A percentile compares a stretch with the other conserved stretches of the same genome.
phyloP scores from a whole-genome alignment of 2,329 filamentous ascomycete genomes.

The Epichloe uncinata region DNA sequence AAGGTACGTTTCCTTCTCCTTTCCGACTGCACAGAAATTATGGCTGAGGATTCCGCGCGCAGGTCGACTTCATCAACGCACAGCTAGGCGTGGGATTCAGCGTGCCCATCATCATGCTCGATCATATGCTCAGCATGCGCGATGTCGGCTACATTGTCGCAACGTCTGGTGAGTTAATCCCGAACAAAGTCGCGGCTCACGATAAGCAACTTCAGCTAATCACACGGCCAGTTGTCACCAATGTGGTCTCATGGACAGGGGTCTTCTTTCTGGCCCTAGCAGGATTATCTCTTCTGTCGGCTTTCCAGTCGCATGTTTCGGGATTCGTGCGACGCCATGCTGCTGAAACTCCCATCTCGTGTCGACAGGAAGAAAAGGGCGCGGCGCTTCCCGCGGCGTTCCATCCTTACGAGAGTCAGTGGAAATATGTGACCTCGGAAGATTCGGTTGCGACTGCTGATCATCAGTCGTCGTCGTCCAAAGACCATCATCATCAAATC shows the following conservation, averaged over 20 bases:
- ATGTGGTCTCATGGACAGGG: slow-evolving; percentile 21
- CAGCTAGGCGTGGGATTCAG: slow-evolving; percentile 39
- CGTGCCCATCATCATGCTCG: slow-evolving; percentile 34
- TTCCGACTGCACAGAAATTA: neutral
- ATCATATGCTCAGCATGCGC: slow-evolving; percentile 18
- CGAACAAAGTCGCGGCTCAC: too few relatives aligned
- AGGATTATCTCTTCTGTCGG: slow-evolving; percentile 1
- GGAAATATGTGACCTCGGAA: slow-evolving; percentile 1
- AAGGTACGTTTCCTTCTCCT: slow-evolving; percentile 16
- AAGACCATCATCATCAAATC: neutral
- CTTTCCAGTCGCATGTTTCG: neutral
- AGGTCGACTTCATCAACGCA: slow-evolving; percentile 37
- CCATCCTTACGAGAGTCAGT: neutral
- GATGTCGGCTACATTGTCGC: slow-evolving; percentile 29
- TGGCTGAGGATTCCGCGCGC: neutral
- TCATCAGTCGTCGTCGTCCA: neutral
- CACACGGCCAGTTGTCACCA: slow-evolving; percentile 19
- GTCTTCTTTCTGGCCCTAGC: slow-evolving; percentile 16
- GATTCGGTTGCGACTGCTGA: neutral
- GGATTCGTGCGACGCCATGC: neutral
- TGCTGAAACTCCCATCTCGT: neutral
- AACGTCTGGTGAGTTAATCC: slow-evolving; percentile 27
- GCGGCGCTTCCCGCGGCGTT: neutral
- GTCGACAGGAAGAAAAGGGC: neutral
- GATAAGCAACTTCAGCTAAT: slow-evolving; percentile 2